Conservation (phyloP, 441 rosid genomes). For the Syzygium malaccense region DNA sequence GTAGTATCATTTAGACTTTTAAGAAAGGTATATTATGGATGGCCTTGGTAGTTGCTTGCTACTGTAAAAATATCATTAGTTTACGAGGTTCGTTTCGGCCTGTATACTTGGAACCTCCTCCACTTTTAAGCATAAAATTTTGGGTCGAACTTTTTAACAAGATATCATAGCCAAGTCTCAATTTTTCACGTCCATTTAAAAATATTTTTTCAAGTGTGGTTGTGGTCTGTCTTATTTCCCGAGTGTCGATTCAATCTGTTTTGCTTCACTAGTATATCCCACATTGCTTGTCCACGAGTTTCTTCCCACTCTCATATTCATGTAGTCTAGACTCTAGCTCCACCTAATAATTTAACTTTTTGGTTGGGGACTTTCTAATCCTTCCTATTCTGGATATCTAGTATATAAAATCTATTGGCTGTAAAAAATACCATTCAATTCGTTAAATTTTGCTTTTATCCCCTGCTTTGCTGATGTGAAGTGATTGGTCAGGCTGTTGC, state of each 20-base stretch:
- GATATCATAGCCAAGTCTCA: not conserved
- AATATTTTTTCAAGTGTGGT: not conserved
- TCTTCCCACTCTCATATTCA: not conserved
- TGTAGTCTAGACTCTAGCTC: not conserved
- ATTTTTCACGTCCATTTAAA: not conserved
- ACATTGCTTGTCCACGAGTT: not conserved
- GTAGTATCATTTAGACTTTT: not conserved
- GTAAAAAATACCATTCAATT: not conserved
- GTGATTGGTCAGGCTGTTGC: slow-evolving; percentile 55
- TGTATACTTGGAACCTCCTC: not conserved
- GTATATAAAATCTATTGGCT: not conserved
- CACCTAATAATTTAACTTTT: not conserved
- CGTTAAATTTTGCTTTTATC: not conserved
- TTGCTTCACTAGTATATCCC: not conserved
- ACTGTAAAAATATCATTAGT: not conserved
- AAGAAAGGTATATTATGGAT: not conserved
- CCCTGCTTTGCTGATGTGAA: not conserved
- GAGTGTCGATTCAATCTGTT: not conserved
- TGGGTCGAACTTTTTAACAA: not conserved
- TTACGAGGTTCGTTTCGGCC: not conserved
- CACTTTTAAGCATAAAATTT: not conserved
- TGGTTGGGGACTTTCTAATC: not conserved
- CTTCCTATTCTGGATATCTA: not conserved
- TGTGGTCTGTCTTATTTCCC: not conserved
- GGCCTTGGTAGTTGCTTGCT: not conserved